These are phyloP conservation scores for Salix caprea DNA, from an alignment of 345 rosid species.

Conservation along the genomic window DNA sequence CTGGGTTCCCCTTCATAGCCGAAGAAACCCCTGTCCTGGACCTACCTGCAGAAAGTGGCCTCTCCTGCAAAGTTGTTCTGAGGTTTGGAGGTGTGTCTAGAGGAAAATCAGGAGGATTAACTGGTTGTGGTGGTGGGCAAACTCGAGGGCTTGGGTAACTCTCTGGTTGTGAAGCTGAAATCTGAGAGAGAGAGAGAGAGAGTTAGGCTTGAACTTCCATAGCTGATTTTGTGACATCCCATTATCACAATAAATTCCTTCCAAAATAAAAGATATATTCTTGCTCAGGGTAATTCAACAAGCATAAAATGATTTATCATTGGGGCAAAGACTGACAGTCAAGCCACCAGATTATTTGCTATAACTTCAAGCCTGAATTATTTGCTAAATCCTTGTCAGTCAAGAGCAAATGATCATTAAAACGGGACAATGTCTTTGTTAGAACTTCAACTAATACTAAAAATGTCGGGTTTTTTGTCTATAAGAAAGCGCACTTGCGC, in stretches of 20 bases:
- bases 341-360: background rate
- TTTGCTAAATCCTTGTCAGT: background rate
- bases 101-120: conserved; percentile 76
- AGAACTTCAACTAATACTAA: background rate
- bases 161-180: conserved; percentile 84
- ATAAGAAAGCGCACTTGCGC: background rate
- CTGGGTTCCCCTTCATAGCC: no score
- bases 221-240: background rate
- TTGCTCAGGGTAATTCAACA: no score
- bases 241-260: no score
- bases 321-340: no score
- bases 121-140: conserved; percentile 61
- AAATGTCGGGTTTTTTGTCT: background rate
- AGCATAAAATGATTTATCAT: no score
- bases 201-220: conserved; percentile 4
- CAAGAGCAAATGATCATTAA: background rate
- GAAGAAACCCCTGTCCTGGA: no score
- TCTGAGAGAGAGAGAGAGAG: conserved; percentile 48
- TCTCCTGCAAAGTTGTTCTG: conserved; percentile 66
- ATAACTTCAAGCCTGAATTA: background rate
- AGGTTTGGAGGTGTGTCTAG: conserved; percentile 95
- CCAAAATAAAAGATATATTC: no score
- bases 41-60: conserved; percentile 84
- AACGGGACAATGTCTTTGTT: background rate
- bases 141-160: conserved; percentile 69